These are phyloP conservation scores for Clarireedia monteithiana DNA, from an alignment of 2,329 filamentous ascomycete species.

Conservation along the genomic window DNA sequence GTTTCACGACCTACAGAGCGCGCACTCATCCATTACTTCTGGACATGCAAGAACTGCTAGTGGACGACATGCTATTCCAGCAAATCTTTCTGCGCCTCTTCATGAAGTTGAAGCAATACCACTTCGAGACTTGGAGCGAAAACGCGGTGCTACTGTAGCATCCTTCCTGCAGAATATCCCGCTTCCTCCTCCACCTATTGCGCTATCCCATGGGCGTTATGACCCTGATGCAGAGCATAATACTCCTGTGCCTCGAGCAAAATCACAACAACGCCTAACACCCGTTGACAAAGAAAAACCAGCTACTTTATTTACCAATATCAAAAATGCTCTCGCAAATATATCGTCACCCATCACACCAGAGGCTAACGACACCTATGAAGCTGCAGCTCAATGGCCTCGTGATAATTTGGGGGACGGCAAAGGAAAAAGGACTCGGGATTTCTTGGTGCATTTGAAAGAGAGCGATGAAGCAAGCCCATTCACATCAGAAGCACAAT, in stretches of 20 bases:
- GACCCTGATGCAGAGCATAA: background rate
- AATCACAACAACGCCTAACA: background rate
- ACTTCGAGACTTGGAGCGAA: slow-evolving; percentile 12
- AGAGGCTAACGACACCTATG: background rate
- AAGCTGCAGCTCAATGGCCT: slow-evolving; percentile 1
- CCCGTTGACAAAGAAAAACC: background rate
- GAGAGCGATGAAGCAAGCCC: background rate
- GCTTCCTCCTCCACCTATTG: slow-evolving; percentile 11
- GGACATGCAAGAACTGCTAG: slow-evolving; percentile 15
- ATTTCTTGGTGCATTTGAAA: background rate
- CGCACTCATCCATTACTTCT: slow-evolving; percentile 25
- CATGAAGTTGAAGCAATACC: slow-evolving; percentile 18
- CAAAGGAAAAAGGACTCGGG: background rate
- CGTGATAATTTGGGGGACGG: background rate
- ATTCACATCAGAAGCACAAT: background rate
- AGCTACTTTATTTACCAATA: slow-evolving; percentile 2
- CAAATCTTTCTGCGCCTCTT: slow-evolving; percentile 2
- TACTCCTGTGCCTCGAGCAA: slow-evolving; percentile 1
- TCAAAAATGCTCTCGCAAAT: slow-evolving; percentile 6
- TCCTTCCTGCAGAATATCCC: slow-evolving; percentile 12
- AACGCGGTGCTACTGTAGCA: slow-evolving; percentile 1
- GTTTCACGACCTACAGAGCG: slow-evolving; percentile 25
- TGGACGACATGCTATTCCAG: slow-evolving; percentile 1
- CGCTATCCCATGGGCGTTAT: slow-evolving; percentile 1
- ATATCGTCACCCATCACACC: slow-evolving; percentile 5